Evolutionary conservation across 495 filamentous ascomycete genomes (phyloP), one percentile per base, ranked within the genome.

Genomic region (Penicillium macrosclerotiorum): DNA sequence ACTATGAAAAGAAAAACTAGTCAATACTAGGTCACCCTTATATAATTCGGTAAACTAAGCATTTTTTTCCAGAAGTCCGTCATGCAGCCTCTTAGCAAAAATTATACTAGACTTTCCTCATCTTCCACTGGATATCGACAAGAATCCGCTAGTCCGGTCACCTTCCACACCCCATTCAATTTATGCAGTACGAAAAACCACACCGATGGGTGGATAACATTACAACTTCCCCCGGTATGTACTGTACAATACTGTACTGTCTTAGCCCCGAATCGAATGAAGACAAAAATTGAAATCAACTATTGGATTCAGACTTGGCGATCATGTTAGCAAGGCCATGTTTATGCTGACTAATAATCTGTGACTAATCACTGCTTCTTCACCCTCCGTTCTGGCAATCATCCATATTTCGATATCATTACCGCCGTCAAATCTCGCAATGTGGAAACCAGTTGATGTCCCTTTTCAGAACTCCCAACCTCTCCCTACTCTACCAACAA

Each of bases 91-190:
- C 18, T 5, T 2, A 17, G 12, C 1, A 8, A 23, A 17, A 16
- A 11, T 8, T 2, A 11, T 8, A 32, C 40, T 42, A 70, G 3
- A 50, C 55, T 39, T 65, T 46, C 16, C 48, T 43, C 40, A 53
- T 66, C 63, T 19, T 57, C 62, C 8, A 62, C 65, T 24, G 65
- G 67, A 30, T 49, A 24, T 23, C 60, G 64, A 59, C 65, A 72
- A 8, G 67, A 69, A 63, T 72, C 65, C 4, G 63, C 67, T 43
- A 71, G 29, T 27, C 65, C 67, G 25, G 67, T 72, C 11, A 72
- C 57, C 51, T 69, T 72, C 69, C 67, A 71, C 38, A 50, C 51
- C 4, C 60, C 65, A 38, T 65, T 52, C 25, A 71, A 18, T 23
- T 65, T 71, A 55, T 72, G 65, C 19, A 71, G 42, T 8, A 70